phyloP scores from a whole-genome alignment of 208 protist genomes.

The Phytomonas sp. region DNA sequence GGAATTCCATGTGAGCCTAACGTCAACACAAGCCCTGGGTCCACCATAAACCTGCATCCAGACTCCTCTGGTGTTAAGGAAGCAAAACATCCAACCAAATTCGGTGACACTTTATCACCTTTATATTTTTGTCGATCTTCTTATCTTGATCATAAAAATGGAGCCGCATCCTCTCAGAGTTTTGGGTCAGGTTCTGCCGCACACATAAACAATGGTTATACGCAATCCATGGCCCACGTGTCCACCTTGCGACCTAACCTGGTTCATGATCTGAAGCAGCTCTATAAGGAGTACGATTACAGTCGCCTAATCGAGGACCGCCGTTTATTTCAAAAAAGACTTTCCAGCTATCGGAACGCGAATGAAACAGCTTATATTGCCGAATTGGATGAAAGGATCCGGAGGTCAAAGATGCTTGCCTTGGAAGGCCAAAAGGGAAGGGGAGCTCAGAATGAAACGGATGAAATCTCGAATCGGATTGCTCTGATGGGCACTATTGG shows the following conservation, averaged over 20 bases:
- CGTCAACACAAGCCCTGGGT: neutral
- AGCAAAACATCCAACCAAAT: neutral
- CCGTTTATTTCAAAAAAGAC: slow-evolving; percentile 8
- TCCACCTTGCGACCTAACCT: slow-evolving; percentile 33
- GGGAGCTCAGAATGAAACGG: neutral
- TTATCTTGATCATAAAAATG: neutral
- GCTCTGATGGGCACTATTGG: neutral
- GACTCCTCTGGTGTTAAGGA: neutral
- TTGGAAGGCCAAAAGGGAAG: slow-evolving; percentile 10
- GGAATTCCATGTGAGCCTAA: neutral
- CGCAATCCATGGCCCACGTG: neutral
- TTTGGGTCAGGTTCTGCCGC: neutral
- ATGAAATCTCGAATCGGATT: neutral
- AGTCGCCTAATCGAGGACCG: slow-evolving; percentile 45
- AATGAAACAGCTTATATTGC: slow-evolving; percentile 18
- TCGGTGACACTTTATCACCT: neutral
- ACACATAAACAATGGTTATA: neutral
- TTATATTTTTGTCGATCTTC: neutral
- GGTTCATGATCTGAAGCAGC: slow-evolving; percentile 39
- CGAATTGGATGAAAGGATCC: slow-evolving; percentile 34
- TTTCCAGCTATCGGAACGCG: neutral
- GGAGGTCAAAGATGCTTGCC: slow-evolving; percentile 4
- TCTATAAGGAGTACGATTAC: slow-evolving; percentile 68
- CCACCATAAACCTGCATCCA: neutral
- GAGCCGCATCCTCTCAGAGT: neutral